A percentile compares a stretch with the other conserved stretches of the same genome.
These are phyloP conservation scores for Hypocrella siamensis DNA, from an alignment of 2,329 filamentous ascomycete genomes.

Conservation along the genomic window DNA sequence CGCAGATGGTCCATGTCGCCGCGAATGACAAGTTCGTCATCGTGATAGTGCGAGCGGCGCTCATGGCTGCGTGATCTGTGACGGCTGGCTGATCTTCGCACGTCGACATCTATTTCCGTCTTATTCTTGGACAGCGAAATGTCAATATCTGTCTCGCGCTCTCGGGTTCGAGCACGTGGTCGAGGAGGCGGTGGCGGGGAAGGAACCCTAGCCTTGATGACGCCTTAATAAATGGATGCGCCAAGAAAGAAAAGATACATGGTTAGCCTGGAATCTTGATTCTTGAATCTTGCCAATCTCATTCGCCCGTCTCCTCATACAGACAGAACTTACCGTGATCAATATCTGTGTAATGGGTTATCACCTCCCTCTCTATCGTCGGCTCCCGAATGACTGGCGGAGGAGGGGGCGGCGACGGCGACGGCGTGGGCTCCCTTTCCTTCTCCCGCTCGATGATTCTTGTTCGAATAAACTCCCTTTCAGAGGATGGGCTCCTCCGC, in stretches of 20 bases:
- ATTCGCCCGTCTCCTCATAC: too few species aligned
- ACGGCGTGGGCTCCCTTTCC: conserved; percentile 21
- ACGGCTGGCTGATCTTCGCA: conserved; percentile 23
- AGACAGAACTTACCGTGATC: conserved; percentile 53
- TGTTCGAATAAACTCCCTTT: conserved; percentile 30
- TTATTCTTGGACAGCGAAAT: conserved; percentile 37
- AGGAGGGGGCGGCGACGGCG: conserved; percentile 37
- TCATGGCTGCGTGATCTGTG: conserved; percentile 19
- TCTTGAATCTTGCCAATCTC: too few species aligned
- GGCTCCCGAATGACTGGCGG: conserved; percentile 57
- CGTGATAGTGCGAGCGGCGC: conserved; percentile 26
- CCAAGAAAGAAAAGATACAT: too few species aligned
- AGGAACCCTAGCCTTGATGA: conserved; percentile 25
- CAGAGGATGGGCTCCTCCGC: conserved; percentile 22
- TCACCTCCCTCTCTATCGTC: conserved; percentile 74
- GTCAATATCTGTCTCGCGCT: conserved; percentile 39
- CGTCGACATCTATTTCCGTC: conserved; percentile 45
- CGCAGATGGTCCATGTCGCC: conserved; percentile 34
- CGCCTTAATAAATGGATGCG: too few species aligned
- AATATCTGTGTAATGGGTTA: conserved; percentile 75
- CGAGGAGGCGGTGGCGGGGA: conserved; percentile 34
- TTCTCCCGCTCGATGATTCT: conserved; percentile 33
- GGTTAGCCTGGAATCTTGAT: too few species aligned
- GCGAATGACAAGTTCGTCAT: conserved; percentile 54
- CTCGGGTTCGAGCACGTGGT: conserved; percentile 12